Evolutionary conservation across 768 basidiomycete species (phyloP).

Genomic region (Coprinopsis strossmayeri): DNA sequence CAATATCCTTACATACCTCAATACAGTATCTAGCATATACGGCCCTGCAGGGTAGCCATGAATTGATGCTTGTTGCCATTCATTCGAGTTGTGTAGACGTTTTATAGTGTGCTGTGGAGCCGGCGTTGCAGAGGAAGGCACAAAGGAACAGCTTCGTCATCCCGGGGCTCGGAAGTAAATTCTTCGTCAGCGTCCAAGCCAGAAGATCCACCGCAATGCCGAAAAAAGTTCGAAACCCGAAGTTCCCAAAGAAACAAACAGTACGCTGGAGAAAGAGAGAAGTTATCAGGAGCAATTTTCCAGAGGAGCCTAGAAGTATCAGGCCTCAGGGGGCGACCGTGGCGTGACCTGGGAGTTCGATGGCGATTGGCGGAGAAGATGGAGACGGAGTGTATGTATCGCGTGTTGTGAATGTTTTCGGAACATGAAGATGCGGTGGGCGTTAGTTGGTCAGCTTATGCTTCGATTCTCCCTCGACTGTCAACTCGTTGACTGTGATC

Average conservation of each 20-base stretch:
- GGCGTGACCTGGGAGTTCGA: too few relatives aligned
- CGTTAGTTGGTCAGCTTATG: too few relatives aligned
- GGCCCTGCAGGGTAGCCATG: constrained; percentile 61
- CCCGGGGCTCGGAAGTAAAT: constrained; percentile 25
- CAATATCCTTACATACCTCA: too few relatives aligned
- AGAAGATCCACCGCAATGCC: constrained; percentile 23
- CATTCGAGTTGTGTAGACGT: constrained; percentile 68
- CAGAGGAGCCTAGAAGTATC: too few relatives aligned
- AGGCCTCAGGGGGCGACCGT: too few relatives aligned
- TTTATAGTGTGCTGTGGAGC: constrained; percentile 86
- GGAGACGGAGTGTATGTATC: too few relatives aligned
- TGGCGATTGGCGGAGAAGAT: too few relatives aligned
- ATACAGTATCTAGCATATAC: too few relatives aligned
- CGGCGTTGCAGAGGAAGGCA: constrained; percentile 74
- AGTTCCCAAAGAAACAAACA: constrained; percentile 74
- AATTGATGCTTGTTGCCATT: constrained; percentile 97
- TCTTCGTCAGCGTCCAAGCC: constrained; percentile 9
- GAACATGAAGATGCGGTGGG: too few relatives aligned
- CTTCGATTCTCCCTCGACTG: too few relatives aligned
- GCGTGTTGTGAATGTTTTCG: too few relatives aligned
- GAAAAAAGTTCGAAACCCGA: constrained; percentile 50
- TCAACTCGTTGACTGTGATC: too few relatives aligned
- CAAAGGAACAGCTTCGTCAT: constrained; percentile 64
- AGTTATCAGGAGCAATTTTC: constrained; percentile 63
- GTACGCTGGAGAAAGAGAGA: constrained; percentile 68